Evolutionary conservation across 106 monocot species (phyloP), one percentile per base, ranked within the genome.

Genomic region (Gastrodia elata): DNA sequence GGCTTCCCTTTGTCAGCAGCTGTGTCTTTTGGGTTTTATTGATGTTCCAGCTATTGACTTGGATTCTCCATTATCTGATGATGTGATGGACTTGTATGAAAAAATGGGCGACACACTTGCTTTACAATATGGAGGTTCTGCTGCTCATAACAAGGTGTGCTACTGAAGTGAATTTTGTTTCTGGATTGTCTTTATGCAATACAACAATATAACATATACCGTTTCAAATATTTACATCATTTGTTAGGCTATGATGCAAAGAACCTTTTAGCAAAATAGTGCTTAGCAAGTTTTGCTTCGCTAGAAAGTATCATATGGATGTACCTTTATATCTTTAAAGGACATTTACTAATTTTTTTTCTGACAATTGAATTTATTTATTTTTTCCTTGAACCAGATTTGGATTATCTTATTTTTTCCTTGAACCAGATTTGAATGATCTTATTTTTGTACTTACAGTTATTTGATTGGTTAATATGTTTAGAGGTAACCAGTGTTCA

Each of bases 101-200:
- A 91, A 71, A 42, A 99, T 99, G 98, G 98, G 98, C 5, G 98
- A 99, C 68, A 93, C 88, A 30, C 88, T 99, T 74, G 86, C 98
- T 69, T 56, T 93, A 14, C 98, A 99, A 52, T 99, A 99, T 70
- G 89, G 93, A 73, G 98, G 98, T 68, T 99, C 98, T 80, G 91
- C 98, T 73, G 93, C 98, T 78, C 98, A 99, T 58, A 93, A 93
- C 57, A 99, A 99, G 93, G 98, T 98, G 86, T 24, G 10, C 4
- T 32, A 27, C 27, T 30, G 30, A 3, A 30, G 61, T 14, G 32
- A 24, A 61, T 61, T 30, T 61, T 61, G 10, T 24, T 32, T 24
- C 28, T 13, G 6, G 28, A 61, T 61, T 61, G 1, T 22, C 22
- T 8, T 46, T 46, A 46, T 15, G 0, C 18, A 46, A 46, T 11